Conservation (phyloP, 202 grass and related monocot genomes). For the Eragrostis tef region DNA sequence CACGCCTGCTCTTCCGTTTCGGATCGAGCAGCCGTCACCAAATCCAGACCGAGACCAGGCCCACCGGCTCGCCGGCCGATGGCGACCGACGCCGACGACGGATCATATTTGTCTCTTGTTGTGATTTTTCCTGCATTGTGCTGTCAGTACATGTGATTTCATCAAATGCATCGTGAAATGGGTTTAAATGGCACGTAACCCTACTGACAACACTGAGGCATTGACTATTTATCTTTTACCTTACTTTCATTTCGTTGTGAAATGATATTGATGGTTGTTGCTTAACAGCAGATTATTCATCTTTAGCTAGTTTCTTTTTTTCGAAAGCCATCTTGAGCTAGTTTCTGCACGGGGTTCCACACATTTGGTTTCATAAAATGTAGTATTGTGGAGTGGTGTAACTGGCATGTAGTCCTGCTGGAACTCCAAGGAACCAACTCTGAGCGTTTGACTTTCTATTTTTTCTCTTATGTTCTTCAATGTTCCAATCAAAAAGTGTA, state of each 20-base stretch:
- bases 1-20: not conserved
- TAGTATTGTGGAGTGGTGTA: no score
- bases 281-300: conserved; percentile 9
- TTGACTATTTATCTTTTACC: not conserved
- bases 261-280: conserved; percentile 10
- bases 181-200: no score
- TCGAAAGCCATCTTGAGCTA: no score
- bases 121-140: not conserved
- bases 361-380: no score
- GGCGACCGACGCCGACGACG: conserved; percentile 68
- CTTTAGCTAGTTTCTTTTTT: no score
- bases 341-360: not conserved
- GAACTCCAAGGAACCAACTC: no score
- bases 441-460: no score
- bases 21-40: conserved; percentile 33
- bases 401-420: no score
- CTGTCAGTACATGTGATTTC: not conserved
- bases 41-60: not conserved
- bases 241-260: not conserved
- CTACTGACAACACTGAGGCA: not conserved
- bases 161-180: not conserved
- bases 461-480: no score
- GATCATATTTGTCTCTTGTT: conserved; percentile 31
- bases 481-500: no score
- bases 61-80: conserved; percentile 49